Percentiles rank a stretch among this genome's conserved stretches.
phyloP scores from a whole-genome alignment of 176 grass and related monocot genomes.

The Oryza coarctata region DNA sequence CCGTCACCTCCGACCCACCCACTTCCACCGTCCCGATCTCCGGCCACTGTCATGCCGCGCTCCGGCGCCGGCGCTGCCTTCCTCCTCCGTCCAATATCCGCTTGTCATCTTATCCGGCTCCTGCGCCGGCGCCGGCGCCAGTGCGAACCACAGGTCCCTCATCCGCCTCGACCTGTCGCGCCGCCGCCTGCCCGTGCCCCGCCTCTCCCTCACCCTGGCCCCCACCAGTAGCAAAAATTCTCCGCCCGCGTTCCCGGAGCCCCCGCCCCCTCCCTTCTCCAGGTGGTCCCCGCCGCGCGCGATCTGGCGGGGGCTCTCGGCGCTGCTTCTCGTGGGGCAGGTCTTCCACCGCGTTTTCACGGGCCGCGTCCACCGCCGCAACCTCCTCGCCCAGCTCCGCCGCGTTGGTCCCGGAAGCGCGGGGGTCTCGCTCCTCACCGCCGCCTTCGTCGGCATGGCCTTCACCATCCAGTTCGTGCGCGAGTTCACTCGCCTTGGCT shows the following conservation, averaged over 20 bases:
- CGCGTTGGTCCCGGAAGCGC: constrained; percentile 76
- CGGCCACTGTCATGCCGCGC: constrained; percentile 29
- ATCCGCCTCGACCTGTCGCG: constrained; percentile 31
- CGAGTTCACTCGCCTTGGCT: constrained; percentile 96
- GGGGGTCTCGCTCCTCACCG: constrained; percentile 89
- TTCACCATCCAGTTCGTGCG: constrained; percentile 99
- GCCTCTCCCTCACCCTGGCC: constrained; percentile 41
- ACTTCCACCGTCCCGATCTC: constrained; percentile 6
- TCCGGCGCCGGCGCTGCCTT: not conserved
- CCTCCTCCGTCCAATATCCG: constrained; percentile 38
- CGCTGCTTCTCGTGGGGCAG: constrained; percentile 80
- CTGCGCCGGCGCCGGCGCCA: not conserved
- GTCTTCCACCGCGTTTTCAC: constrained; percentile 71
- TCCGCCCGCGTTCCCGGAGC: constrained; percentile 19
- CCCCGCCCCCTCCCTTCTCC: constrained; percentile 32
- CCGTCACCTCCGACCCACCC: constrained; percentile 26
- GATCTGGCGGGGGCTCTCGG: constrained; percentile 87
- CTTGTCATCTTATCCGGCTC: constrained; percentile 15
- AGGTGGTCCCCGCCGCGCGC: constrained; percentile 67
- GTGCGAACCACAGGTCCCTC: not conserved
- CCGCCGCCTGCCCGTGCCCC: constrained; percentile 22
- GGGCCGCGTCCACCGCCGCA: constrained; percentile 80
- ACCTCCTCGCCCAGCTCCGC: constrained; percentile 84
- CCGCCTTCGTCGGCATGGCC: constrained; percentile 95
- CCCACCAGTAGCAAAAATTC: constrained; percentile 45